phyloP scores from a whole-genome alignment of 306 rosid genomes.

The Phaseolus lunatus region DNA sequence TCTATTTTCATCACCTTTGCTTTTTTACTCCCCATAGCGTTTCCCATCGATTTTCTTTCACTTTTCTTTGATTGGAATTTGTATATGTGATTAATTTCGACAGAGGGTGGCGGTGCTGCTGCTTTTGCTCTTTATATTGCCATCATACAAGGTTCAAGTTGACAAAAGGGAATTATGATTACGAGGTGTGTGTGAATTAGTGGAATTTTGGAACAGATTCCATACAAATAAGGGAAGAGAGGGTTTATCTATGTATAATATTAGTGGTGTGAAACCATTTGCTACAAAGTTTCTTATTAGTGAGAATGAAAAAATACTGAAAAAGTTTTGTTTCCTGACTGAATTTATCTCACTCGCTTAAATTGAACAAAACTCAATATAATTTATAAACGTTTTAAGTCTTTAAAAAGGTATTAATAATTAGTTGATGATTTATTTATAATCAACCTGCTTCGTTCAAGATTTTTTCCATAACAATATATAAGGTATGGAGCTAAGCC shows the following conservation, averaged over 20 bases:
- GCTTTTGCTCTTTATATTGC: conserved; percentile 31
- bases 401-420: not conserved
- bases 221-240: not conserved
- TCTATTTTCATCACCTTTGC: conserved; percentile 82
- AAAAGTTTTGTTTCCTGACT: not conserved
- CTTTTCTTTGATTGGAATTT: not conserved
- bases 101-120: not conserved
- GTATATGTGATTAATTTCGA: not conserved
- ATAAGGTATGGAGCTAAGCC: conserved; percentile 43
- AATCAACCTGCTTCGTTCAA: not conserved
- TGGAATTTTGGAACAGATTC: conserved; percentile 46
- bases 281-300: too few species aligned
- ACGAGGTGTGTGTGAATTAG: conserved; percentile 44
- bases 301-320: not conserved
- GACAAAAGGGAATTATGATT: conserved; percentile 42
- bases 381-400: not conserved
- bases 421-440: not conserved
- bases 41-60: conserved; percentile 62
- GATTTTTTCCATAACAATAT: not conserved
- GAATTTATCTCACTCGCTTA: not conserved
- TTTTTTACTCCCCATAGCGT: conserved; percentile 61
- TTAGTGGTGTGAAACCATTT: conserved; percentile 44
- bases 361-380: not conserved
- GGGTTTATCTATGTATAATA: not conserved
- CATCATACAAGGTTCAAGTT: conserved; percentile 2